Conservation (phyloP, 2,329 filamentous ascomycete genomes). For the Colletotrichum scovillei region DNA sequence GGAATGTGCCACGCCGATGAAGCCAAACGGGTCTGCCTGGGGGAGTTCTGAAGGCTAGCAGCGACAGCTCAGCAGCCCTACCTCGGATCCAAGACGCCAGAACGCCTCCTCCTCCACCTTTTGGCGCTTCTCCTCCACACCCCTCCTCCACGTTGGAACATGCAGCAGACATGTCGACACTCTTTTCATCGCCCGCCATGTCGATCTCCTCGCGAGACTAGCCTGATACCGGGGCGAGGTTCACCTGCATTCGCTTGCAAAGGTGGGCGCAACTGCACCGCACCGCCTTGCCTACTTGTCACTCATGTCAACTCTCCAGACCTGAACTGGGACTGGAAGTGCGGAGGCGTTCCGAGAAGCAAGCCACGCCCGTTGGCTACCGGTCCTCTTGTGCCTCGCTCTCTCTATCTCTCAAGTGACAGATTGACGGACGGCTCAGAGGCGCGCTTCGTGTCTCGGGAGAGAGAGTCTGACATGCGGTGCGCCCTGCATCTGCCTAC, state of each 20-base stretch:
- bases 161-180: neutral
- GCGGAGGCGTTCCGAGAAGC: slow-evolving; percentile 1
- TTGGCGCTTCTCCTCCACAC: neutral
- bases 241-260: slow-evolving; percentile 7
- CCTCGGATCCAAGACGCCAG: neutral
- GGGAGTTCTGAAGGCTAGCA: neutral
- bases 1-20: slow-evolving; percentile 24
- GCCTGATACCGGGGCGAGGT: slow-evolving; percentile 11
- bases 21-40: slow-evolving; percentile 13
- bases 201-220: slow-evolving; percentile 17
- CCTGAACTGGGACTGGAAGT: neutral
- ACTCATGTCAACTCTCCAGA: neutral
- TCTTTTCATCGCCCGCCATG: slow-evolving; percentile 4
- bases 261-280: neutral
- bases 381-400: too few species aligned
- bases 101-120: neutral
- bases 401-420: neutral
- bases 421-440: neutral
- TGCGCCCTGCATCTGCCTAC: slow-evolving; percentile 30
- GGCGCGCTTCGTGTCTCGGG: slow-evolving; percentile 14
- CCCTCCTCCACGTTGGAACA: neutral
- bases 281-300: neutral
- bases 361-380: neutral
- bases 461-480: slow-evolving; percentile 17
- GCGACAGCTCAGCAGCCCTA: slow-evolving; percentile 12